Evolutionary conservation across 73 alveolate genomes (phyloP).

Genomic region (Symbiodinium natans): DNA sequence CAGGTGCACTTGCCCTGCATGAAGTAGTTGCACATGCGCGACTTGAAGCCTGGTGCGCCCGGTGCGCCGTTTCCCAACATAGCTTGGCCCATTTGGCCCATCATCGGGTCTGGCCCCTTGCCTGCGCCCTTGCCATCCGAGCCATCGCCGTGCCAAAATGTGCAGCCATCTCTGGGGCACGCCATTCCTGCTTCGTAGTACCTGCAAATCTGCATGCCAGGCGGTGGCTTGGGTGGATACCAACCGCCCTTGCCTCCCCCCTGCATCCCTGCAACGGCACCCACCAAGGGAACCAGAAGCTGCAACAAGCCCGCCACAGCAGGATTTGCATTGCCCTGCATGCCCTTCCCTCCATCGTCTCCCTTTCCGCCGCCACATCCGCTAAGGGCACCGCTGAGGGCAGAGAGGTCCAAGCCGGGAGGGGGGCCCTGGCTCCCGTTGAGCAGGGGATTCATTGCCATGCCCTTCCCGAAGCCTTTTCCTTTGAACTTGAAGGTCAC

Average conservation of each 20-base stretch:
- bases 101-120: not conserved
- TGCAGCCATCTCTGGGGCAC: not conserved
- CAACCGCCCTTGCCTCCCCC: not conserved
- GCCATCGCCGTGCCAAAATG: not conserved
- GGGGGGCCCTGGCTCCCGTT: not conserved
- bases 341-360: not conserved
- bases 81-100: too few species aligned
- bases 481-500: not conserved
- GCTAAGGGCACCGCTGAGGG: too few species aligned
- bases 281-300: not conserved
- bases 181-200: not conserved
- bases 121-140: not conserved
- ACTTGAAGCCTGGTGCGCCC: not conserved
- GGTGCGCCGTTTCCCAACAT: too few species aligned
- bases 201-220: not conserved
- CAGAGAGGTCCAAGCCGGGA: not conserved
- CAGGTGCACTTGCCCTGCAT: not conserved
- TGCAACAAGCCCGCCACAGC: constrained; percentile 1
- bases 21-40: not conserved
- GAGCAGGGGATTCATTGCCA: not conserved
- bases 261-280: not conserved
- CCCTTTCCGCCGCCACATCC: not conserved
- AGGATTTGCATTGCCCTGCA: not conserved
- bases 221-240: not conserved
- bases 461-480: not conserved